phyloP scores from a whole-genome alignment of 78 protist genomes.

The Cavenderia fasciculata region DNA sequence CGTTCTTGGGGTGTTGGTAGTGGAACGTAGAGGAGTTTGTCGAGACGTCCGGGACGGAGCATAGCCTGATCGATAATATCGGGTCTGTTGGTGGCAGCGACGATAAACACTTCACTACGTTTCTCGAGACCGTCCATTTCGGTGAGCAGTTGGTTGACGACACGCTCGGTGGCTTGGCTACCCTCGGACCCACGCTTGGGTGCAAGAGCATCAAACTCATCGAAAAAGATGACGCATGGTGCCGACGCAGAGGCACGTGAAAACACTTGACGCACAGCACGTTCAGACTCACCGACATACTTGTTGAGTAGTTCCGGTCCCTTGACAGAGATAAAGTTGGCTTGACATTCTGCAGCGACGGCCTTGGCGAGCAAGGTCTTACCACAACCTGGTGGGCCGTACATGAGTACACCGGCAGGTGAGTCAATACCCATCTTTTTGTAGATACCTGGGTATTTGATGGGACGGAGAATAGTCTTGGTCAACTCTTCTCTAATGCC shows the following conservation, averaged over 20 bases:
- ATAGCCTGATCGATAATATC: conserved; percentile 97
- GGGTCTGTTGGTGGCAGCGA: conserved; percentile 99
- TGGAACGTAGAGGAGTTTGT: conserved; percentile 96
- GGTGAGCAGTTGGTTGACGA: conserved; percentile 97
- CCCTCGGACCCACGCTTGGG: conserved; percentile 95
- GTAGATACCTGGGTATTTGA: conserved; percentile 66
- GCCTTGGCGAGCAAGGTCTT: conserved; percentile 99
- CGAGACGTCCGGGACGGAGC: conserved; percentile 99
- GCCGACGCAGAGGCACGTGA: conserved; percentile 91
- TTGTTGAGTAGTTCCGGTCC: conserved; percentile 99
- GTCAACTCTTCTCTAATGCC: conserved; percentile 89
- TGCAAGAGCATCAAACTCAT: conserved; percentile 98
- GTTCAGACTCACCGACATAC: conserved; percentile 99
- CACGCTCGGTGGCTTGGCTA: conserved; percentile 93
- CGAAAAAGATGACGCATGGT: conserved; percentile 99
- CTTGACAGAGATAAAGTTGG: conserved; percentile 96
- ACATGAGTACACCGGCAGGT: conserved; percentile 85
- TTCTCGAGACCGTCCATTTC: conserved; percentile 98
- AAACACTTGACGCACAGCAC: conserved; percentile 97
- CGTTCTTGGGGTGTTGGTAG: conserved; percentile 89
- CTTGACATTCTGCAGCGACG: conserved; percentile 91
- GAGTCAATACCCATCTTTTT: conserved; percentile 56
- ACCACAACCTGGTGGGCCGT: conserved; percentile 99
- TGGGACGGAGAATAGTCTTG: conserved; percentile 83
- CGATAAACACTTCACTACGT: conserved; percentile 90